phyloP scores from a whole-genome alignment of 306 rosid genomes.

The Cercis canadensis region DNA sequence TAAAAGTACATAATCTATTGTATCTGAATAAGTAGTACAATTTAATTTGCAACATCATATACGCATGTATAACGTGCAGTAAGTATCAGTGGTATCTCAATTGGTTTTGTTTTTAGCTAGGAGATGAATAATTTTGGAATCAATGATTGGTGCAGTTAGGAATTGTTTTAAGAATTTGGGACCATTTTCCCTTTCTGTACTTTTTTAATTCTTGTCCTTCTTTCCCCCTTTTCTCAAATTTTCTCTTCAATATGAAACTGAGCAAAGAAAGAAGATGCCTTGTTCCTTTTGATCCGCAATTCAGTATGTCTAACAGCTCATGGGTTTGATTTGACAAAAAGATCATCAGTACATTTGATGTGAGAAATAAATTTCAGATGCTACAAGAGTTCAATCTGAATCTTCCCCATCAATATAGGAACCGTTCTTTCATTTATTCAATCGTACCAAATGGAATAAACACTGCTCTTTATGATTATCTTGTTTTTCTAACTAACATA shows the following conservation, averaged over 20 bases:
- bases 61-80: too few relatives aligned
- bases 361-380: constrained; percentile 1
- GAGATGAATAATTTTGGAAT: too few relatives aligned
- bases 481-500: neutral
- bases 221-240: neutral
- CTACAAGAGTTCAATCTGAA: constrained; percentile 9
- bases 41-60: too few relatives aligned
- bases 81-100: too few relatives aligned
- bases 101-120: too few relatives aligned
- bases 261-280: neutral
- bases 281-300: too few relatives aligned
- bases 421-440: neutral
- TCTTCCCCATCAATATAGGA: neutral
- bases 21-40: too few relatives aligned
- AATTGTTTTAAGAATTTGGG: neutral
- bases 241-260: neutral
- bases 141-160: too few relatives aligned
- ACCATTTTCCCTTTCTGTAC: neutral
- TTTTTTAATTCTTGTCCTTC: neutral
- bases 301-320: neutral
- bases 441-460: neutral
- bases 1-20: too few relatives aligned
- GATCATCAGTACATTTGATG: neutral
- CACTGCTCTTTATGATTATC: constrained; percentile 15
- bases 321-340: neutral